Evolutionary conservation across 2,329 filamentous ascomycete species (phyloP).

Genomic region (Clonostachys rhizophaga): DNA sequence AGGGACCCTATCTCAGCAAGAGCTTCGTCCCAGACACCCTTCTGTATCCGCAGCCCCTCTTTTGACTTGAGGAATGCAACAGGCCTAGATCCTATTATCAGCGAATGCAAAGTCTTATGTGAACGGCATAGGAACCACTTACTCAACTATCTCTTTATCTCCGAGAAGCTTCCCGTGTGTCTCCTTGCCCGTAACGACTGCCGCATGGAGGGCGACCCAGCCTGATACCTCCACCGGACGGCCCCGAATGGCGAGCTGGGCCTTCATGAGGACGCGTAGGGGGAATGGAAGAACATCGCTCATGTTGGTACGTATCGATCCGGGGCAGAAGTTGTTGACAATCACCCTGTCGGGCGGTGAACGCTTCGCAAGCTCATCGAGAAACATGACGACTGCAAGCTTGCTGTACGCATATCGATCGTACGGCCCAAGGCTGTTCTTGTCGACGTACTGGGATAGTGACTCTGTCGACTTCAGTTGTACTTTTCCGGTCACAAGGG

Average conservation of each 20-base stretch:
- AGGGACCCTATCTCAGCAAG: too few species aligned
- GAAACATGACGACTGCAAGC: slow-evolving; percentile 24
- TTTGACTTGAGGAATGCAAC: too few species aligned
- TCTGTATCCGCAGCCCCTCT: too few species aligned
- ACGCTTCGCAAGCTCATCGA: slow-evolving; percentile 25
- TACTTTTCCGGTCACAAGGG: background rate
- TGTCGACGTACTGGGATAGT: slow-evolving; percentile 19
- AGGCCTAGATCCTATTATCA: too few species aligned
- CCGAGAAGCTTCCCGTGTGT: background rate
- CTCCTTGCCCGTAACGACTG: background rate
- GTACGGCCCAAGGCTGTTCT: slow-evolving; percentile 12
- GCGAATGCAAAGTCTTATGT: too few species aligned
- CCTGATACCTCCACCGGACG: background rate
- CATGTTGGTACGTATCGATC: slow-evolving; percentile 33
- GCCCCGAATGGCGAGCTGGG: background rate
- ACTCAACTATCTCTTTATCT: background rate
- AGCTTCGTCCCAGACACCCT: too few species aligned
- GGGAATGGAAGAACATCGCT: slow-evolving; percentile 17
- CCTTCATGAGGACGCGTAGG: background rate
- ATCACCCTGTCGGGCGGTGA: slow-evolving; percentile 26
- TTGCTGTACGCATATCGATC: slow-evolving; percentile 19
- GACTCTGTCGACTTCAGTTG: background rate
- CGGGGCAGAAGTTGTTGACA: slow-evolving; percentile 42
- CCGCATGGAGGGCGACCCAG: background rate
- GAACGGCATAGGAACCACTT: too few species aligned